Conservation (phyloP, 2,329 filamentous ascomycete species). For the Atkinsonella hypoxylon region DNA sequence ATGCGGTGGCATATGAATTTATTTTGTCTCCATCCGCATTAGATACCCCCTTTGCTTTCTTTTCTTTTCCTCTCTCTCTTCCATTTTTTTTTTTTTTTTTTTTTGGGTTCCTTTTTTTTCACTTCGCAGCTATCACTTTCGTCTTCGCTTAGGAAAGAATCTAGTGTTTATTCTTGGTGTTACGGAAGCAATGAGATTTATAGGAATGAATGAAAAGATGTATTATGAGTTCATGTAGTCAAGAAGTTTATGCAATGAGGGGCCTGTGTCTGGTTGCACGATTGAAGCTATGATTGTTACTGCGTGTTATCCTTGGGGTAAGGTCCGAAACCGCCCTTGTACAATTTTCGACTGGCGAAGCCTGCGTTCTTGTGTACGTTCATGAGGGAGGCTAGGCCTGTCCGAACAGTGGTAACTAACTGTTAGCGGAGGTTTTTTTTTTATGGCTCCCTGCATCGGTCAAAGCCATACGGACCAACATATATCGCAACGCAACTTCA, state of each 20-base stretch:
- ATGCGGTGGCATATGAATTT: background rate
- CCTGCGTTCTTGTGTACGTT: too few relatives aligned
- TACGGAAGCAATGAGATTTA: background rate
- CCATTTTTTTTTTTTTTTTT: background rate
- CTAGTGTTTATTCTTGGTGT: background rate
- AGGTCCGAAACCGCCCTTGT: too few relatives aligned
- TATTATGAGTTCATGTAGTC: background rate
- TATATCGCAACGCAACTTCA: too few relatives aligned
- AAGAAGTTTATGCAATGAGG: background rate
- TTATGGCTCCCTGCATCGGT: too few relatives aligned
- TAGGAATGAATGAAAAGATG: background rate
- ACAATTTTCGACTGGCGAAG: too few relatives aligned
- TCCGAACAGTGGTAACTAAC: slow-evolving; percentile 11
- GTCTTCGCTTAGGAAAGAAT: background rate
- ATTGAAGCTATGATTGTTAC: too few relatives aligned
- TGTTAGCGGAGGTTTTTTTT: too few relatives aligned
- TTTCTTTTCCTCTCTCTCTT: too few relatives aligned
- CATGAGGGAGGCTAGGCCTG: too few relatives aligned
- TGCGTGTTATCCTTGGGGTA: too few relatives aligned
- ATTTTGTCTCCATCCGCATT: background rate
- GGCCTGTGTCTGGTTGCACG: background rate
- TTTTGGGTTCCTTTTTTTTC: too few relatives aligned
- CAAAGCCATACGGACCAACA: too few relatives aligned
- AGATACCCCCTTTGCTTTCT: background rate
- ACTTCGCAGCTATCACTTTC: background rate